Evolutionary conservation across 331 rosid genomes (phyloP), one percentile per base, ranked within the genome.

Genomic region (Ulmus americana): DNA sequence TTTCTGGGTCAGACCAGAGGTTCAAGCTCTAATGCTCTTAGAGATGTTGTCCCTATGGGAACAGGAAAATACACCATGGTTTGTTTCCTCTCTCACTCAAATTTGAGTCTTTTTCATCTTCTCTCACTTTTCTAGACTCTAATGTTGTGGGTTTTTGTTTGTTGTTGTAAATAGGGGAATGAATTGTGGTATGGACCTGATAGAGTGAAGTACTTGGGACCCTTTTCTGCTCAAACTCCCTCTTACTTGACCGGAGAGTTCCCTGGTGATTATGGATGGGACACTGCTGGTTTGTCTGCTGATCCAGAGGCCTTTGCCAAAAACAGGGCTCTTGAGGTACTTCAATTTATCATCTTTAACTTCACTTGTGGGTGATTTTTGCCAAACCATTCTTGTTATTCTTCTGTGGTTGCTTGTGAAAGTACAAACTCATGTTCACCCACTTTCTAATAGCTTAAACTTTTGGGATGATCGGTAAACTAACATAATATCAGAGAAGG

Each of bases 271-370:
- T 88, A 88, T 69, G 90, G 91, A 60, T 86, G 95, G 92, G 95
- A 86, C 82, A 82, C 88, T 64, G 95, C 95, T 12, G 95, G 88
- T 3, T 74, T 86, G 72, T 89, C 88, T 68, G 95, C 91, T 62
- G 95, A 89, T 59, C 91, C 95, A 0, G 90, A 88, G 82, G 95
- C 96, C 52, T 86, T 89, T 72, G 88, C 88, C 68, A 89, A 51
- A 76, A 89, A 89, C 81, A 78, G 87, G 83, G 89, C 96, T 76
- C 91, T 89, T 78, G 96, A 86, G 95, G 95, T 82, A 68, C 22
- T 47, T 48, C 53, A 45, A 52, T 15, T 63, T 22, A 8, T 9
- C n/a, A 47, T 22, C 35, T 8, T 35, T 64, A 7, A 0, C 0
- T 12, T 39, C 51, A 63, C 12, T 13, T 46, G 8, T 13, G 13